phyloP scores from a whole-genome alignment of 495 filamentous ascomycete genomes.

The Neurospora sp. region DNA sequence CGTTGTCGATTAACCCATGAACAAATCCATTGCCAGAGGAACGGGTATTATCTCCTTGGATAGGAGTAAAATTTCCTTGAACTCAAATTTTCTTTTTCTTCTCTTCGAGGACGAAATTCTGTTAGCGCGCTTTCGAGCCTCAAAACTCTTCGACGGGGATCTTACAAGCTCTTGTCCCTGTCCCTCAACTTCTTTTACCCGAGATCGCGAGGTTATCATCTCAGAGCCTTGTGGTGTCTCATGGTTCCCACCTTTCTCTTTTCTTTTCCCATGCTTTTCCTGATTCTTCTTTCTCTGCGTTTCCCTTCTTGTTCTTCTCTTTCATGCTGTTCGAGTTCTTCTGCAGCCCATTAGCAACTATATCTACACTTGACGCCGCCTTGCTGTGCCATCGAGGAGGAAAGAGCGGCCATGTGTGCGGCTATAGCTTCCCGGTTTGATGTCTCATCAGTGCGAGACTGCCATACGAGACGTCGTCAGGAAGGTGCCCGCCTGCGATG shows the following conservation, averaged over 20 bases:
- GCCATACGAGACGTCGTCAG: background rate
- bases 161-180: background rate
- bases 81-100: background rate
- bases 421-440: background rate
- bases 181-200: background rate
- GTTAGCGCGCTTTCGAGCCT: background rate
- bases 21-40: background rate
- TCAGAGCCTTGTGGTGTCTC: background rate
- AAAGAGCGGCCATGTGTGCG: background rate
- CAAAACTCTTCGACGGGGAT: background rate
- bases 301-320: background rate
- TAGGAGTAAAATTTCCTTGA: background rate
- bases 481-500: background rate
- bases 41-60: accelerated
- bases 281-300: background rate
- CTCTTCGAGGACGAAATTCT: background rate
- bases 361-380: background rate
- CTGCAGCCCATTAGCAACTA: background rate
- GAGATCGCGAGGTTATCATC: background rate
- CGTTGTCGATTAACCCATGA: background rate
- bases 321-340: background rate
- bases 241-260: background rate
- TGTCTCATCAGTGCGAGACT: background rate
- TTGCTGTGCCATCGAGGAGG: background rate
- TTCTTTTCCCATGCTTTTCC: background rate